Evolutionary conservation across 768 basidiomycete genomes (phyloP).

Genomic region (Pholiota microspora): DNA sequence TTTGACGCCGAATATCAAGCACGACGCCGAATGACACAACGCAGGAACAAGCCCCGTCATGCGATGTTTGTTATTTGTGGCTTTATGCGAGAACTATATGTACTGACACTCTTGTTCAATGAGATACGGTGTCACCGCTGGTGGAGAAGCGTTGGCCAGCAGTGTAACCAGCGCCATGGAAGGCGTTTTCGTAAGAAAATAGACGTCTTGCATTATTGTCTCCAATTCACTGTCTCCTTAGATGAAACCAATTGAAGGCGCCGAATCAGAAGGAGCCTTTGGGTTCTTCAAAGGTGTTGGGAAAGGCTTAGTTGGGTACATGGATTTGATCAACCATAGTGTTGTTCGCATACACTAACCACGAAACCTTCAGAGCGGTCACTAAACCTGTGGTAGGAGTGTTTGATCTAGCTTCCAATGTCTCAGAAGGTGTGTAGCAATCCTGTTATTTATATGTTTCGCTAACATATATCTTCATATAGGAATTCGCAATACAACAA

Average conservation of each 20-base stretch:
- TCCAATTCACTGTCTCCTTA: conserved; percentile 24
- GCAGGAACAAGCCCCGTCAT: conserved; percentile 93
- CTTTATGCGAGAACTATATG: too few relatives aligned
- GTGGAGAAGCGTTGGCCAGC: conserved; percentile 90
- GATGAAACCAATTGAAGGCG: conserved; percentile 98
- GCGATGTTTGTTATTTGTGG: conserved; percentile 78
- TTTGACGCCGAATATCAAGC: conserved; percentile 96
- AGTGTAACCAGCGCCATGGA: conserved; percentile 96
- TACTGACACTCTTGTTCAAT: too few relatives aligned
- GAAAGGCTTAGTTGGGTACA: conserved; percentile 91
- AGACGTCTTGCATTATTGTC: neutral
- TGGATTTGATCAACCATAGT: neutral
- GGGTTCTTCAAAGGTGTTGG: conserved; percentile 99
- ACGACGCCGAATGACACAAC: conserved; percentile 80
- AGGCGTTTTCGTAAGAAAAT: conserved; percentile 72
- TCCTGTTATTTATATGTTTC: neutral
- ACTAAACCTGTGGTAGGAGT: conserved; percentile 97
- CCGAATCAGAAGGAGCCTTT: conserved; percentile 88
- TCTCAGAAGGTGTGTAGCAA: conserved; percentile 78
- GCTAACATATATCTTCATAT: neutral
- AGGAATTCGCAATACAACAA: conserved; percentile 98
- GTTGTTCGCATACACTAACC: neutral
- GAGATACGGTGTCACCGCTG: conserved; percentile 94
- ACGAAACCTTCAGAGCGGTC: conserved; percentile 55
- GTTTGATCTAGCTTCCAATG: conserved; percentile 93